Evolutionary conservation across 2,329 filamentous ascomycete genomes (phyloP).

Genomic region (Aspergillus thermomutatus): DNA sequence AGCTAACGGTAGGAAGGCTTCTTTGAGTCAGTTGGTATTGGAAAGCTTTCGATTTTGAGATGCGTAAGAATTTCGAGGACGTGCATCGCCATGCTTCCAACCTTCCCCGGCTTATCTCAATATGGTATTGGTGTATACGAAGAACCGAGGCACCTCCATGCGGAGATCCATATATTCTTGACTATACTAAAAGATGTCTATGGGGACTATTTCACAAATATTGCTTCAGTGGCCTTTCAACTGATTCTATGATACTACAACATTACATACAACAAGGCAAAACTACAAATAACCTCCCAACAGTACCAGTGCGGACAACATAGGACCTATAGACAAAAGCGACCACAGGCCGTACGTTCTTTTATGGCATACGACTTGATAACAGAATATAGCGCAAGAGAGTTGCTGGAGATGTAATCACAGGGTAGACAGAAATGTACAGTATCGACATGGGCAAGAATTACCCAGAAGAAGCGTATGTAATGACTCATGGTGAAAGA

Average conservation of each 20-base stretch:
- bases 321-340: not conserved
- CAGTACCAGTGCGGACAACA: not conserved
- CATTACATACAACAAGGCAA: not conserved
- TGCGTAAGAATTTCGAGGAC: not conserved
- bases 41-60: not conserved
- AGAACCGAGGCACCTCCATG: not conserved
- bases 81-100: not conserved
- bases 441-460: conserved; percentile 4
- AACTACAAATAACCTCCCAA: not conserved
- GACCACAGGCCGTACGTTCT: not conserved
- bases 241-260: not conserved
- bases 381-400: not conserved
- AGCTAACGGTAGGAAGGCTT: too few species aligned
- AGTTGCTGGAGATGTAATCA: not conserved
- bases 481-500: not conserved
- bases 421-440: conserved; percentile 5
- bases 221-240: not conserved
- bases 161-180: not conserved
- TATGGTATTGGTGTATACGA: not conserved
- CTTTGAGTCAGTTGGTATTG: not conserved
- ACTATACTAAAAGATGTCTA: not conserved
- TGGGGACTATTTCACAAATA: not conserved
- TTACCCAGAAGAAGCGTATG: conserved; percentile 5
- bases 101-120: not conserved
- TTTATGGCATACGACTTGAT: not conserved